Evolutionary conservation across 2,329 filamentous ascomycete species (phyloP), one percentile per base, ranked within the genome.

Genomic region (Esteya vermicola): DNA sequence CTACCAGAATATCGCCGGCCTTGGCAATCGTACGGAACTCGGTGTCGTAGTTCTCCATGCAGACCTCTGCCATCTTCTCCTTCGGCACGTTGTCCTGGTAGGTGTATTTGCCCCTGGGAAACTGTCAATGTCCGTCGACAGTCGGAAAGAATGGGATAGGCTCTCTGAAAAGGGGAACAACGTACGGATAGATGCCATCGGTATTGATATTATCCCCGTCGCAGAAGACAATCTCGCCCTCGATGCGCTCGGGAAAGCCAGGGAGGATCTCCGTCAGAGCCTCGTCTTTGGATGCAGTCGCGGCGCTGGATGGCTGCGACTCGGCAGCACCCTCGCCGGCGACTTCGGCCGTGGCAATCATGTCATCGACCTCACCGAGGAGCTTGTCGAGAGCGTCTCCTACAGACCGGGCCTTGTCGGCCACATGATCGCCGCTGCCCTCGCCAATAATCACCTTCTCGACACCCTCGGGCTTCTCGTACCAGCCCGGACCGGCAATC

Each of bases 1-100:
- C 63, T 1, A 95, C 86, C 1, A 95, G 71, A 40, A 95, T 84
- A 51, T 96, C 88, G 36, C 75, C 77, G 0, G 72, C 54, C 47
- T 71, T 70, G 34, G 81, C 78, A 27, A 78, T 65, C 1, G 61
- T 57, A 9, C 67, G 58, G 55, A 95, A 95, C 0, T 65, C 56
- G 0, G 70, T 61, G 55, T 96, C 89, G 61, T 94, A 96, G 67
- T 96, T 96, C 56, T 81, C 72, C 86, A 96, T 95, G 59, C 82
- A 88, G 1, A 88, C 86, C 48, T 82, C 66, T 0, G 85, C 85
- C 89, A 96, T 95, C 42, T 75, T 75, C 45, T 85, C 80, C 1
- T 61, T 65, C 0, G 81, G 63, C 1, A 96, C 68, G 51, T 83
- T 72, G 54, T 96, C 88, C 55, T 93, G 85, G 60, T 96, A 96